Evolutionary conservation across 225 moss, liverwort and hornwort genomes (phyloP), one percentile per base, ranked within the genome.

Genomic region (Lunularia cruciata): DNA sequence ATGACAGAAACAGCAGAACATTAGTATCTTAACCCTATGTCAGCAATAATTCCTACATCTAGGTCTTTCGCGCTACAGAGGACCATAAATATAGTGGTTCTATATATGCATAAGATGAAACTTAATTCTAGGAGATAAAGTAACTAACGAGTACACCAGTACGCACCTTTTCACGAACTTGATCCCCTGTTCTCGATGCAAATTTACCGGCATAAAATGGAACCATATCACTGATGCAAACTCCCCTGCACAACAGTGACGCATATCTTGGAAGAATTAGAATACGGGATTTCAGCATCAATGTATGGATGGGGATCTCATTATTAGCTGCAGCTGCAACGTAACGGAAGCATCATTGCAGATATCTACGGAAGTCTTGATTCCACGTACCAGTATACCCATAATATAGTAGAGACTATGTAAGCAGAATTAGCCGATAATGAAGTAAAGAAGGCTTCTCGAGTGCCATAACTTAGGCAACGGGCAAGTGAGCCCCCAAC

Each of bases 141-240:
- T n/a, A n/a, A n/a, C n/a, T n/a, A n/a, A n/a, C n/a, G 12, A 1
- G 37, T 9, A 20, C 40, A 59, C 15, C 30, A 18, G 30, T 60
- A 34, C 53, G 55, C 45, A 95, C 88, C 87, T 92, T 92, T 63
- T 91, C 83, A 57, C 81, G 77, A 42, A 92, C 81, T 53, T 77
- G 73, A 71, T 78, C 87, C 15, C 86, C 85, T 52, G 78, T 81
- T 71, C 72, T 88, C 38, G 92, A 90, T 53, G 96, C 92, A 64
- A 90, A 78, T 69, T 84, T 82, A 48, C 96, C 96, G 47, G 89
- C 92, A 76, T 65, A 98, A 76, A 92, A 98, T 11, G 96, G 96
- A 14, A 98, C 86, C 92, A 98, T 77, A 69, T 98, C 96, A 76
- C 96, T 98, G 71, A 98, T 88, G 80, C 96, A 98, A 49, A 98